Percentiles rank a stretch among this genome's conserved stretches.
Evolutionary conservation across 306 rosid species (phyloP).

Genomic region (Senna siamea): DNA sequence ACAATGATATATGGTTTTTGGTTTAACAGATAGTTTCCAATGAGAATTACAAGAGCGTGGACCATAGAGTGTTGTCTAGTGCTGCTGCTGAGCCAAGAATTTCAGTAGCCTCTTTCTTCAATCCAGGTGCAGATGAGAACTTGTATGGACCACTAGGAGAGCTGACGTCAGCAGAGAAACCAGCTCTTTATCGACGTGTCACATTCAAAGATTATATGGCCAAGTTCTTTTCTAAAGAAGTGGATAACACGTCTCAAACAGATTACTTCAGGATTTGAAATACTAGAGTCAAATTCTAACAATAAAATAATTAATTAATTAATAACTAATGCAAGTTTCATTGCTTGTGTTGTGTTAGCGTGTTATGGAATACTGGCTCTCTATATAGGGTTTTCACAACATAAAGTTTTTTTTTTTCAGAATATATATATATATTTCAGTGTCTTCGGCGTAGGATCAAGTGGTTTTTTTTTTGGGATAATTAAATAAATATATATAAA

Average conservation of each 20-base stretch:
- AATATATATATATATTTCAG: no score
- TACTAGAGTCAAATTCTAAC: no score
- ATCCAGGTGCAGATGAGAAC: neutral
- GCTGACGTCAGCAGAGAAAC: neutral
- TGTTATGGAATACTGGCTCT: no score
- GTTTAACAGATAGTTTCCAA: neutral
- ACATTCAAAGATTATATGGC: neutral
- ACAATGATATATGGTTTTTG: no score
- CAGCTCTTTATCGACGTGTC: conserved; percentile 14
- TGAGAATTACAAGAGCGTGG: conserved; percentile 3
- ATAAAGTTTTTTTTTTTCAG: no score
- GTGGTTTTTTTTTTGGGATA: no score
- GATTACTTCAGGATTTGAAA: conserved; percentile 37
- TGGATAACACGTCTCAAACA: conserved; percentile 23
- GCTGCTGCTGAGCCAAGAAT: neutral
- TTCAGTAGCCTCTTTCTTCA: conserved; percentile 6
- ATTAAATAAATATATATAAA: no score
- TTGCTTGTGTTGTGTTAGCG: no score
- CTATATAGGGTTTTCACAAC: no score
- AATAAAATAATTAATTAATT: no score
- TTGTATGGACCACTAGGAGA: neutral
- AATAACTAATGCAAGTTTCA: no score
- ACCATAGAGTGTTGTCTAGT: neutral
- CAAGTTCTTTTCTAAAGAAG: neutral
- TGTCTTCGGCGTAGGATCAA: no score